Percentiles rank a stretch among this genome's conserved stretches.
phyloP scores from a whole-genome alignment of 441 rosid genomes.

The Biscutella laevigata region DNA sequence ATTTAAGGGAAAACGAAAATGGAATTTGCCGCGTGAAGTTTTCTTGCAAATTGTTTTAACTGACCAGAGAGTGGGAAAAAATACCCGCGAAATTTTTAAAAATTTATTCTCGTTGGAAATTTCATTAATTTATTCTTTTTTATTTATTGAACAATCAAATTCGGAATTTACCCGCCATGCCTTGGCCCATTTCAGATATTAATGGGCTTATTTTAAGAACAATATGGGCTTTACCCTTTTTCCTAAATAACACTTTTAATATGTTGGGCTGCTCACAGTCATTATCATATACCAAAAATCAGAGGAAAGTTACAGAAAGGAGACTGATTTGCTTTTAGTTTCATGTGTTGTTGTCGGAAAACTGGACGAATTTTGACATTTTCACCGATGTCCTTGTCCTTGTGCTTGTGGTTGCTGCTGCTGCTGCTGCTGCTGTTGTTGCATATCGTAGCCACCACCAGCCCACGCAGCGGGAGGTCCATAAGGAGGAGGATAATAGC shows the following conservation, averaged over 20 bases:
- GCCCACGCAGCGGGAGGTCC: conserved; percentile 65
- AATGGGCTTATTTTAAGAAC: background rate
- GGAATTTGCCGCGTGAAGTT: no score
- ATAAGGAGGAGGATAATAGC: conserved; percentile 62
- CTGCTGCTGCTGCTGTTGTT: conserved; percentile 43
- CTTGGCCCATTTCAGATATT: background rate
- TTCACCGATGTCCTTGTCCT: conserved; percentile 55
- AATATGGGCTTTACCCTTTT: background rate
- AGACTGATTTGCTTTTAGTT: conserved; percentile 4
- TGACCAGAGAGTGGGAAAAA: no score
- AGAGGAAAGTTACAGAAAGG: conserved; percentile 8
- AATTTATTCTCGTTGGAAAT: background rate
- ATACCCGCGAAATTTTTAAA: conserved; percentile 17
- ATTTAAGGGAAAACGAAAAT: conserved; percentile 3
- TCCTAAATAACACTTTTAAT: background rate
- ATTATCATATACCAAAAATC: background rate
- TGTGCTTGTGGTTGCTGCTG: conserved; percentile 6
- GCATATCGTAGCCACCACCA: conserved; percentile 48
- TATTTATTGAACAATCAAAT: background rate
- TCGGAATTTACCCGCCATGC: conserved; percentile 16
- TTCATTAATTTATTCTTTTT: background rate
- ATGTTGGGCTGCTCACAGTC: background rate
- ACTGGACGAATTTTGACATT: background rate
- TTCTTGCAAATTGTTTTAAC: background rate
- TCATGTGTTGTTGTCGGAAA: background rate